Conservation (phyloP, 306 rosid species). For the Biancaea sappan region DNA sequence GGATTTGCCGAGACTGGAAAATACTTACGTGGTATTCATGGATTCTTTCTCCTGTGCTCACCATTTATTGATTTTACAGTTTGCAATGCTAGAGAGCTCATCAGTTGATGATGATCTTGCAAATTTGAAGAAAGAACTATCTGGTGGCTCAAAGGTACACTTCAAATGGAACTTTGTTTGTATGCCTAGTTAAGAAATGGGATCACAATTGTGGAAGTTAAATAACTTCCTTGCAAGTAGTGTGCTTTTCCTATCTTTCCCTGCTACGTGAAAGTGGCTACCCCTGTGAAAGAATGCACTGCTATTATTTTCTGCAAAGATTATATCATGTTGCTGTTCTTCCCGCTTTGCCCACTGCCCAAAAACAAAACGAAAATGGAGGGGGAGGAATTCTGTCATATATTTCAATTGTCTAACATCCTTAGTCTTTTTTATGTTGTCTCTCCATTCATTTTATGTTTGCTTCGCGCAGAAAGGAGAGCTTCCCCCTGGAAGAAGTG, state of each 20-base stretch:
- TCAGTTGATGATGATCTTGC: constrained; percentile 91
- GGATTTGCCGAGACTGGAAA: constrained; percentile 27
- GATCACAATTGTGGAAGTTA: not conserved
- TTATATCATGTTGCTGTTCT: constrained; percentile 21
- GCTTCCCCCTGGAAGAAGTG: constrained; percentile 89
- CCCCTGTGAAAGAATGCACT: not conserved
- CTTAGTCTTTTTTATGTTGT: not conserved
- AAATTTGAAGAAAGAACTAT: constrained; percentile 71
- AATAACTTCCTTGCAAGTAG: constrained; percentile 27
- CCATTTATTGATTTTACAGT: constrained; percentile 55
- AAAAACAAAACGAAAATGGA: constrained; percentile 9
- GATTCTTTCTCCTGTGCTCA: constrained; percentile 21
- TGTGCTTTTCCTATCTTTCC: constrained; percentile 22
- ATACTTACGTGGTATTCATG: constrained; percentile 22
- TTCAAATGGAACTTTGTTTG: constrained; percentile 24
- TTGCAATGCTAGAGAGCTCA: constrained; percentile 84
- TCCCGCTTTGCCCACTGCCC: not conserved
- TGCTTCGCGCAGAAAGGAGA: constrained; percentile 78
- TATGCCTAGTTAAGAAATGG: not conserved
- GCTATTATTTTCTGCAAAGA: not conserved
- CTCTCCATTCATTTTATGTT: constrained; percentile 11
- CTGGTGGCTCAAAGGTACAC: constrained; percentile 73
- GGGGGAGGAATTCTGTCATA: not conserved
- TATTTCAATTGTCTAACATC: constrained; percentile 10
- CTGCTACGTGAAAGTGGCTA: constrained; percentile 10